Conservation (phyloP, 78 protist species). For the Trichosphaerium sp. region DNA sequence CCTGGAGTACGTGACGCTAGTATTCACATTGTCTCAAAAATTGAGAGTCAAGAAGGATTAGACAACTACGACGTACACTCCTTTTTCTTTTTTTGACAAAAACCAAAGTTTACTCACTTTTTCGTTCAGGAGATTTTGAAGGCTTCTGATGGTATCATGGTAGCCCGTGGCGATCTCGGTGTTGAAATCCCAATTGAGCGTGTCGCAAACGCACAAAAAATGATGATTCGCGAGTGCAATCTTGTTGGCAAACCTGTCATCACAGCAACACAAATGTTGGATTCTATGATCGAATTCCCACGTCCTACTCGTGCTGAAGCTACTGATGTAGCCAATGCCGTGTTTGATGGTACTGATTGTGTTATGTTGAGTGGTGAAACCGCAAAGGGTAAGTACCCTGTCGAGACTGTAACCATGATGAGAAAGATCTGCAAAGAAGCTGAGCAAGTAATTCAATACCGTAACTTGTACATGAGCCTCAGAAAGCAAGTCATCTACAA, state of each 20-base stretch:
- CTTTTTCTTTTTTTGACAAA: no score
- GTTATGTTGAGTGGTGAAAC: conserved; percentile 84
- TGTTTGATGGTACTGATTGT: conserved; percentile 81
- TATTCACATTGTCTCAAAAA: no score
- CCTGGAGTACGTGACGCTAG: no score
- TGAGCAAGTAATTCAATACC: no score
- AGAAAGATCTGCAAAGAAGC: conserved; percentile 37
- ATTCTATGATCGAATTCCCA: conserved; percentile 73
- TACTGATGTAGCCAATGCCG: conserved; percentile 89
- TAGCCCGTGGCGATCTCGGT: conserved; percentile 93
- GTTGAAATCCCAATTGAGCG: conserved; percentile 75
- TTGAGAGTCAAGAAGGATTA: no score
- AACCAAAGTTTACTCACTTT: no score
- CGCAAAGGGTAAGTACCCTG: conserved; percentile 58
- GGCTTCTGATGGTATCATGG: conserved; percentile 87
- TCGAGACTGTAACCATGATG: conserved; percentile 60
- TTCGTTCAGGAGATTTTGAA: conserved; percentile 77
- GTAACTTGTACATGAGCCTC: no score
- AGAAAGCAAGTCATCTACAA: no score
- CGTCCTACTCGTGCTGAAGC: conserved; percentile 90
- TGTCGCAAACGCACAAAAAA: conserved; percentile 78
- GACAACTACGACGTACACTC: no score
- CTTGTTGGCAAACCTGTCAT: conserved; percentile 75
- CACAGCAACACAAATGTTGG: conserved; percentile 93
- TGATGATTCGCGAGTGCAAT: conserved; percentile 70